Base-by-base conservation (phyloP, 2,329 filamentous ascomycete species). In the Penicillium sp. region DNA sequence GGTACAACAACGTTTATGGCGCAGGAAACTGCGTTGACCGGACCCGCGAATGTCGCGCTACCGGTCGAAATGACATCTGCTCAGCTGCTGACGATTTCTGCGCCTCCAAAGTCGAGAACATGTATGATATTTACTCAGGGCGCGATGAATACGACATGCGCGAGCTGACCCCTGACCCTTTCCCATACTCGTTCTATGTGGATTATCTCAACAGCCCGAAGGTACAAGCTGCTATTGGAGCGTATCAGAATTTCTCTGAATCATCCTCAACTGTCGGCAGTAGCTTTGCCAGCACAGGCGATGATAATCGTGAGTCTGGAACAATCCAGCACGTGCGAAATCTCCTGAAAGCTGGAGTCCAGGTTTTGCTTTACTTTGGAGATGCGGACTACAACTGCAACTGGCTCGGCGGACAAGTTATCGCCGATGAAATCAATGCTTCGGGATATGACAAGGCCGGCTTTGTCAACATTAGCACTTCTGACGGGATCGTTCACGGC, bases 1-100 rank as follows among this genome's bases (percentile, higher is more conserved):
- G 84, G 69, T 83, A 83, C 74, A 84, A 86, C 71, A 81, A 81
- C 60, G 66, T 87, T 28, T 87, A 85, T 64, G 84, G 84, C 1
- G 64, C 75, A 2, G 84, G 84, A 28, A 86, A 87, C 67, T 87
- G 85, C 67, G 68, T 82, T 23, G 83, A 87, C 62, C 77, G 78
- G 51, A 79, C 82, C n/a, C 71, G 77, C 11, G 74, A 81, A 56
- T 88, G 85, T 76, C 79, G 80, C 56, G 74, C 74, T 1, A 77
- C 75, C 4, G 81, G 81, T 0, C 69, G 75, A 44, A 75, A 85
- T 61, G 68, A 74, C 5, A 68, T 84, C 43, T 88, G 85, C 71
- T 64, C 68, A 1, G 66, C 71, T 2, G 83, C 85, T 2, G 83
- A 86, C 66, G 71, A 69, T 52, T 86, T 84, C 68, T 87, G 84